Evolutionary conservation across 2,329 filamentous ascomycete genomes (phyloP).

Genomic region (Stagonosporopsis vannaccii): DNA sequence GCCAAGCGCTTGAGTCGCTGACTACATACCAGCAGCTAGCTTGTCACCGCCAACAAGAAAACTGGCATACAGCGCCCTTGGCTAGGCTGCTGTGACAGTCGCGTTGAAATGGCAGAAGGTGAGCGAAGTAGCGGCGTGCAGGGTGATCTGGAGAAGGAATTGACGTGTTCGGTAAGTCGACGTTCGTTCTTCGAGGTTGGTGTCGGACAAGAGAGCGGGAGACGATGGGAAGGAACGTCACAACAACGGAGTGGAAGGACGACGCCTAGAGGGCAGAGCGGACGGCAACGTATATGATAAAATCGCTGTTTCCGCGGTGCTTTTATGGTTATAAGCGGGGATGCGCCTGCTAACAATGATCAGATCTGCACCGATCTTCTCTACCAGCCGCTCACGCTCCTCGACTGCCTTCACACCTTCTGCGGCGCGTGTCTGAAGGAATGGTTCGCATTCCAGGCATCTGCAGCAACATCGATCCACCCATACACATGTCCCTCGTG

Average conservation of each 20-base stretch:
- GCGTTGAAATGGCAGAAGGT: slow-evolving; percentile 43
- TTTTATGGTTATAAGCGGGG: slow-evolving; percentile 7
- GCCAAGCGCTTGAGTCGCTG: slow-evolving; percentile 22
- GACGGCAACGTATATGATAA: not conserved
- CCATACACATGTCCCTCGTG: slow-evolving; percentile 92
- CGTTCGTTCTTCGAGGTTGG: slow-evolving; percentile 18
- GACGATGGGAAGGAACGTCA: not conserved
- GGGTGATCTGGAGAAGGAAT: slow-evolving; percentile 85
- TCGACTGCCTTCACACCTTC: slow-evolving; percentile 94
- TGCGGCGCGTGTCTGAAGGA: slow-evolving; percentile 95
- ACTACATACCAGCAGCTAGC: slow-evolving; percentile 18
- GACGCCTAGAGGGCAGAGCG: not conserved
- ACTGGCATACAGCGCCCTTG: slow-evolving; percentile 8
- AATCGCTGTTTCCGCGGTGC: not conserved
- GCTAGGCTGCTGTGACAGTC: not conserved
- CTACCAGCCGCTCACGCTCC: slow-evolving; percentile 87
- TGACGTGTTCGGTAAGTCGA: slow-evolving; percentile 86
- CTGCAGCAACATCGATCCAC: slow-evolving; percentile 60
- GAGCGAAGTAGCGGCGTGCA: slow-evolving; percentile 53
- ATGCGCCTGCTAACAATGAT: slow-evolving; percentile 32
- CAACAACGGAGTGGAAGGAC: slow-evolving; percentile 1
- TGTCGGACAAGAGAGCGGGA: slow-evolving; percentile 20
- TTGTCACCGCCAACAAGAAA: slow-evolving; percentile 12
- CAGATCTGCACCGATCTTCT: slow-evolving; percentile 97
- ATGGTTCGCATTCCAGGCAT: slow-evolving; percentile 88